Percentiles rank a stretch among this genome's conserved stretches.
phyloP scores from a whole-genome alignment of 306 rosid species.

The Crotalaria pallida region DNA sequence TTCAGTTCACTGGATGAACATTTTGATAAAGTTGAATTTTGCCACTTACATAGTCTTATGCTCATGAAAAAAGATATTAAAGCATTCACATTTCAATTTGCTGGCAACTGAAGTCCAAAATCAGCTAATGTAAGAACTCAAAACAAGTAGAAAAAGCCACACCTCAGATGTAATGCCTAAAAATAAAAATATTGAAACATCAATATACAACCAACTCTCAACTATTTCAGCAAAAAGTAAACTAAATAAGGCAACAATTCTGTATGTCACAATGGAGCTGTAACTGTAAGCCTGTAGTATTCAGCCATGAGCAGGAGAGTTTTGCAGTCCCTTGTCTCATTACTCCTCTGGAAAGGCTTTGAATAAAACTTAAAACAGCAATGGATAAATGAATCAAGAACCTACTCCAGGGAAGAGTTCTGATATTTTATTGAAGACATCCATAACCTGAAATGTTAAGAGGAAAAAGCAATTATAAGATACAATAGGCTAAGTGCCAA shows the following conservation, averaged over 20 bases:
- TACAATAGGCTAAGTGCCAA: not conserved
- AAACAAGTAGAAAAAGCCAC: slow-evolving; percentile 11
- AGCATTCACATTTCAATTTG: not conserved
- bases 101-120: not conserved
- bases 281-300: slow-evolving; percentile 13
- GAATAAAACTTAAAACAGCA: slow-evolving; percentile 8
- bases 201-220: slow-evolving; percentile 30
- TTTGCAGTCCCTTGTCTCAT: slow-evolving; percentile 13
- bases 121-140: slow-evolving; percentile 4
- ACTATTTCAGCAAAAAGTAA: slow-evolving; percentile 21
- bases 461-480: not conserved
- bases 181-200: not conserved
- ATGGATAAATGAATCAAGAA: slow-evolving; percentile 35
- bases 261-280: slow-evolving; percentile 22
- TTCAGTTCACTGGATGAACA: not conserved
- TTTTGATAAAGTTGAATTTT: not conserved
- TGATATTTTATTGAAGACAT: slow-evolving; percentile 84
- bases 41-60: not conserved
- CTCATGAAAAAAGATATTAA: not conserved
- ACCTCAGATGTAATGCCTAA: slow-evolving; percentile 10
- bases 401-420: slow-evolving; percentile 95
- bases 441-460: slow-evolving; percentile 65
- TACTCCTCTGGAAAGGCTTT: slow-evolving; percentile 9
- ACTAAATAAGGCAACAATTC: slow-evolving; percentile 17
- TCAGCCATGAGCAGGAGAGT: slow-evolving; percentile 5